Evolutionary conservation across 1,284 basidiomycete species (phyloP).

Genomic region (Gymnopus androsaceus): DNA sequence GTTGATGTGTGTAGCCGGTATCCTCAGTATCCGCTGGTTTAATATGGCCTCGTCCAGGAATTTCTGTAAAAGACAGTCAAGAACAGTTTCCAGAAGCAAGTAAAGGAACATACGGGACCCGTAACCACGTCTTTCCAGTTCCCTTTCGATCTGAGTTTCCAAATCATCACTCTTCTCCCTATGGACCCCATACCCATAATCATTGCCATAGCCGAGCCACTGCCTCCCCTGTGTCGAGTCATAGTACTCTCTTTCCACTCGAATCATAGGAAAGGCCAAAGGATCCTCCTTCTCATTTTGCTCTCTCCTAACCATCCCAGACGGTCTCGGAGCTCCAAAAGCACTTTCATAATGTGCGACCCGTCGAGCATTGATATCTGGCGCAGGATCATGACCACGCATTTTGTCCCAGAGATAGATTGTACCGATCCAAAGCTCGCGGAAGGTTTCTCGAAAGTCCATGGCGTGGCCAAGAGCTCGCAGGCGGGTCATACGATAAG

Average conservation of each 20-base stretch:
- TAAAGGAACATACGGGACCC: slow-evolving; percentile 31
- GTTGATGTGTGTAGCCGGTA: slow-evolving; percentile 24
- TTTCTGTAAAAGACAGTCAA: slow-evolving; percentile 18
- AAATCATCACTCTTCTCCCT: slow-evolving; percentile 56
- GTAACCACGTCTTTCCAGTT: slow-evolving; percentile 51
- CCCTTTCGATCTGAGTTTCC: slow-evolving; percentile 52
- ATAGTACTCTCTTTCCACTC: slow-evolving; percentile 38
- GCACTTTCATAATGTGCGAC: slow-evolving; percentile 50
- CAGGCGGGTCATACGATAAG: slow-evolving; percentile 48
- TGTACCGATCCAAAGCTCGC: slow-evolving; percentile 57
- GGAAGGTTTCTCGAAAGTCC: slow-evolving; percentile 67
- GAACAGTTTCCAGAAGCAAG: neutral
- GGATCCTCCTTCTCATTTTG: slow-evolving; percentile 13
- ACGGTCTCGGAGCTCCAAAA: slow-evolving; percentile 44
- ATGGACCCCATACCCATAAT: slow-evolving; percentile 46
- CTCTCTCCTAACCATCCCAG: slow-evolving; percentile 16
- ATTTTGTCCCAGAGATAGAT: slow-evolving; percentile 55
- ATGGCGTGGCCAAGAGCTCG: slow-evolving; percentile 63
- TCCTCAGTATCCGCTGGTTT: slow-evolving; percentile 16
- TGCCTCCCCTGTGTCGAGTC: slow-evolving; percentile 46
- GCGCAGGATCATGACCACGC: slow-evolving; percentile 47
- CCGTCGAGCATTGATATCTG: slow-evolving; percentile 50
- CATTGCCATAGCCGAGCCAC: slow-evolving; percentile 53
- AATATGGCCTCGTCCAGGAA: slow-evolving; percentile 25
- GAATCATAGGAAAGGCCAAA: slow-evolving; percentile 28